A percentile compares a stretch with the other conserved stretches of the same genome.
phyloP scores from a whole-genome alignment of 2,329 filamentous ascomycete species.

The Conoideocrella luteorostrata region DNA sequence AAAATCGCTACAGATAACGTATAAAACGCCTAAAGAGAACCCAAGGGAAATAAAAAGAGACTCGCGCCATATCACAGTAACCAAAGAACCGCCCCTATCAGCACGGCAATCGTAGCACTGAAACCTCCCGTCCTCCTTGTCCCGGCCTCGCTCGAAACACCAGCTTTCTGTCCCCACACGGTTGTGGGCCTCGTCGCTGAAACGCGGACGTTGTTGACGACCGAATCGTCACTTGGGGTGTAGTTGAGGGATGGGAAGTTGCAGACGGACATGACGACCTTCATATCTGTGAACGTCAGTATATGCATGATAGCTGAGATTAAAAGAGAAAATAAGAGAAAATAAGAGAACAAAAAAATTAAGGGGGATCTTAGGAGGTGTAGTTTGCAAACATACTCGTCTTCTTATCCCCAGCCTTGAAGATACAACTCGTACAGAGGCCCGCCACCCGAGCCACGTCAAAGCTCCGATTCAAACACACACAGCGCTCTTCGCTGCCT shows the following conservation, averaged over 20 bases:
- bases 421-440: constrained; percentile 33
- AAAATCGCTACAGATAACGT: not conserved
- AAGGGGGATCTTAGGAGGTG: too few relatives aligned
- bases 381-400: constrained; percentile 23
- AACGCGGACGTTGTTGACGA: constrained; percentile 27
- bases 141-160: not conserved
- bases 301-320: too few relatives aligned
- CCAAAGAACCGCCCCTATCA: too few relatives aligned
- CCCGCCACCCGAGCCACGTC: constrained; percentile 31
- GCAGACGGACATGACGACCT: constrained; percentile 29
- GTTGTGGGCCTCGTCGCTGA: constrained; percentile 23
- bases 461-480: constrained; percentile 34
- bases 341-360: not conserved
- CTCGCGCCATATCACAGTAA: too few relatives aligned
- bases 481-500: constrained; percentile 28
- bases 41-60: not conserved
- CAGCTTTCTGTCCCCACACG: constrained; percentile 10
- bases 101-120: too few relatives aligned
- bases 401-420: constrained; percentile 21
- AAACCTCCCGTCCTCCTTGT: not conserved
- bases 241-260: constrained; percentile 25
- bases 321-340: not conserved
- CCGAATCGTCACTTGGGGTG: constrained; percentile 21
- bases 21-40: not conserved
- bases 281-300: too few relatives aligned